These are phyloP conservation scores for Talaromyces adpressus DNA, from an alignment of 495 filamentous ascomycete genomes.

Conservation along the genomic window DNA sequence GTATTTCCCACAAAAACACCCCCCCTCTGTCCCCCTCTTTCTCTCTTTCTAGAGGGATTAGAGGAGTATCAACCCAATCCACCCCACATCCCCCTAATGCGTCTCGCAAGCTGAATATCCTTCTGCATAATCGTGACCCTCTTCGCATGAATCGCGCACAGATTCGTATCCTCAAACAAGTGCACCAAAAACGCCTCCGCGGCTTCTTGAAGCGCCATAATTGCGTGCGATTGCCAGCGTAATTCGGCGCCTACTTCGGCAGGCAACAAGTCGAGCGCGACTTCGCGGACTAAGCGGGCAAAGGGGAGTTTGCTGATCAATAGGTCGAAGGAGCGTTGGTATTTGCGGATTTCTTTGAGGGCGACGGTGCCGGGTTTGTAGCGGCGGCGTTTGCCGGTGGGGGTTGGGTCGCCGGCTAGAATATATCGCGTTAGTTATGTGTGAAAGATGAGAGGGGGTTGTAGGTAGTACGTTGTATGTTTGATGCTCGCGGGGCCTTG, in stretches of 20 bases:
- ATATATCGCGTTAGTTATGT: slow-evolving; percentile 3
- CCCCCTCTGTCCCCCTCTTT: neutral
- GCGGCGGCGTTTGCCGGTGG: slow-evolving; percentile 53
- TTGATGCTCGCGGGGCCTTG: slow-evolving; percentile 16
- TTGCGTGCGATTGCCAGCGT: slow-evolving; percentile 89
- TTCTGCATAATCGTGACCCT: slow-evolving; percentile 97
- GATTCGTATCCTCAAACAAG: slow-evolving; percentile 90
- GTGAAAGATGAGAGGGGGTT: neutral
- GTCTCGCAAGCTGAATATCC: slow-evolving; percentile 82
- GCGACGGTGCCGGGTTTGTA: slow-evolving; percentile 83
- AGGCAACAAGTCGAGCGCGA: slow-evolving; percentile 54
- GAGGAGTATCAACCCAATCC: no score
- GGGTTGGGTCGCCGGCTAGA: slow-evolving; percentile 66
- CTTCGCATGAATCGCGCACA: slow-evolving; percentile 94
- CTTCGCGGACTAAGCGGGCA: slow-evolving; percentile 82
- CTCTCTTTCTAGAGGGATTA: slow-evolving; percentile 17
- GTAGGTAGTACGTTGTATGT: slow-evolving; percentile 32
- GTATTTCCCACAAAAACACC: neutral
- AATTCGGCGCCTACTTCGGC: slow-evolving; percentile 49
- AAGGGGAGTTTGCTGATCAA: slow-evolving; percentile 79
- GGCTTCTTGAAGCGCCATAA: slow-evolving; percentile 85
- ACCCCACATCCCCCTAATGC: slow-evolving; percentile 70
- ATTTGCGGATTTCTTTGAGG: slow-evolving; percentile 76
- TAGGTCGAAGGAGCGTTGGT: slow-evolving; percentile 77
- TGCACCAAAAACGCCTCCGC: slow-evolving; percentile 90